Conservation (phyloP, 179 eudicot genomes). For the Beta macrorhiza region DNA sequence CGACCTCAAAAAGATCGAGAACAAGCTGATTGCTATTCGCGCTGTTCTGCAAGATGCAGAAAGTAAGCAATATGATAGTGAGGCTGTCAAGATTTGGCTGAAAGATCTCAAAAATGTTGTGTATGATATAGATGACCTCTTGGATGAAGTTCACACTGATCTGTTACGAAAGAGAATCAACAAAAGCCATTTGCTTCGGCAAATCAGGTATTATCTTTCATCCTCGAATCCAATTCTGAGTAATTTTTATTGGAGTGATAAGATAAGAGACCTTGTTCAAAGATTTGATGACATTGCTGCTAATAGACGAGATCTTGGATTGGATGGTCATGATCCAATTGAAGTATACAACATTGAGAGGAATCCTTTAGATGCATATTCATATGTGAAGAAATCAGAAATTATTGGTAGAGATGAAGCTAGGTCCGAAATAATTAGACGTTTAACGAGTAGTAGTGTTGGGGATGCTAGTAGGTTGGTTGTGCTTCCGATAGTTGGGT, state of each 20-base stretch:
- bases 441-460: constrained; percentile 15
- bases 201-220: constrained; percentile 4
- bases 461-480: not conserved
- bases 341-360: not conserved
- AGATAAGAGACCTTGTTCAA: not conserved
- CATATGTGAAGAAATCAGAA: not conserved
- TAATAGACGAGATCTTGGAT: not conserved
- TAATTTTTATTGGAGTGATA: constrained; percentile 3
- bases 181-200: not conserved
- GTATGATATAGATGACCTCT: constrained; percentile 31
- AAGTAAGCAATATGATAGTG: constrained; percentile 3
- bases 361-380: not conserved
- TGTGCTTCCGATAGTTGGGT: constrained; percentile 18
- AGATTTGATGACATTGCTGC: constrained; percentile 9
- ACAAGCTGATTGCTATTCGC: constrained; percentile 8
- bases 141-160: constrained; percentile 14
- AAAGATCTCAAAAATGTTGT: constrained; percentile 24
- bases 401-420: constrained; percentile 20
- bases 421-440: not conserved
- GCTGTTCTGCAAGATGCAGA: constrained; percentile 27
- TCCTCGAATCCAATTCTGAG: not conserved
- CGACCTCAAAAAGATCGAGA: constrained; percentile 13
- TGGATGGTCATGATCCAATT: not conserved
- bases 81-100: constrained; percentile 22
- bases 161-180: not conserved